These are phyloP conservation scores for Geranium rotundifolium DNA, from an alignment of 345 rosid species.

Conservation along the genomic window DNA sequence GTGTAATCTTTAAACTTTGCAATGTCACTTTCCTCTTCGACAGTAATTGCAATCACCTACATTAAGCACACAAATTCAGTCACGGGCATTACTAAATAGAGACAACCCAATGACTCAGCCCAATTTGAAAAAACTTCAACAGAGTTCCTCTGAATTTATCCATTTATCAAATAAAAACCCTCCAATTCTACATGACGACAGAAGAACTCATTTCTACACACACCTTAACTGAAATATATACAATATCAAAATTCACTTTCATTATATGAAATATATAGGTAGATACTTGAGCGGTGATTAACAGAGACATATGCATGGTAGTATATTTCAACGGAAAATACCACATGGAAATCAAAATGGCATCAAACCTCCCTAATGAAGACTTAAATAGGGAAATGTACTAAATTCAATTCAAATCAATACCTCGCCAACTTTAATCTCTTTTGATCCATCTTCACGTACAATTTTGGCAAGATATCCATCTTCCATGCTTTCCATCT, in stretches of 20 bases:
- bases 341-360: too few relatives aligned
- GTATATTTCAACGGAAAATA: too few relatives aligned
- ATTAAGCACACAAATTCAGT: background rate
- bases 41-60: constrained; percentile 79
- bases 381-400: too few relatives aligned
- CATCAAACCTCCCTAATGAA: too few relatives aligned
- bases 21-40: constrained; percentile 83
- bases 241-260: background rate
- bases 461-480: constrained; percentile 91
- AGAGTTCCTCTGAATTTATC: background rate
- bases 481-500: constrained; percentile 99
- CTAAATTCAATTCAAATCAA: constrained; percentile 4
- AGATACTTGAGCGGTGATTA: background rate
- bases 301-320: background rate
- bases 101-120: background rate
- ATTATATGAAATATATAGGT: too few relatives aligned
- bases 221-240: background rate
- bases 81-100: background rate
- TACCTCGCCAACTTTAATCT: constrained; percentile 96
- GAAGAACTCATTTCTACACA: background rate
- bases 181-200: too few relatives aligned
- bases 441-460: constrained; percentile 80
- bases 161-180: background rate
- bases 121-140: background rate
- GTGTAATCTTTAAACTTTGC: constrained; percentile 78